Conservation (phyloP, 805 yeast species). For the Candida takata region DNA sequence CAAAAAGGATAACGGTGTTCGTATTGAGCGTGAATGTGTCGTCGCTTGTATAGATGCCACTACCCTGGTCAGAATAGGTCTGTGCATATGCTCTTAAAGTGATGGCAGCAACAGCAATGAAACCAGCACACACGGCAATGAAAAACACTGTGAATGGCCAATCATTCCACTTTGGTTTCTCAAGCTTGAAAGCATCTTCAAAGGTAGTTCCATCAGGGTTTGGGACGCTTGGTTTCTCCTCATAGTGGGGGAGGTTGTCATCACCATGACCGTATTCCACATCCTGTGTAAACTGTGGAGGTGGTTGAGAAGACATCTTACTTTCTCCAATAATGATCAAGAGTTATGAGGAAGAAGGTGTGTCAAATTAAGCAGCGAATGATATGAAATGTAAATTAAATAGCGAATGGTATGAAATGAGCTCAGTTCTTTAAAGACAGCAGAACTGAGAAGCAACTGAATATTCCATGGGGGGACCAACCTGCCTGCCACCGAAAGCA, state of each 20-base stretch:
- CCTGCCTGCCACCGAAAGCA: no score
- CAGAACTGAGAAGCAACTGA: no score
- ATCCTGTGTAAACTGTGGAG: slow-evolving; percentile 20
- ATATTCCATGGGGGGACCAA: no score
- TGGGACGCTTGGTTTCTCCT: slow-evolving; percentile 30
- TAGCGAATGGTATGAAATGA: no score
- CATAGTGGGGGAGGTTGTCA: slow-evolving; percentile 5
- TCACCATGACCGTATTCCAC: slow-evolving; percentile 14
- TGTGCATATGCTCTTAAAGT: slow-evolving; percentile 57
- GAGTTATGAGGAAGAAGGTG: background rate
- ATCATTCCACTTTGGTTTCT: slow-evolving; percentile 62
- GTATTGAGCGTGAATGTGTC: slow-evolving; percentile 64
- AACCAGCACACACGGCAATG: slow-evolving; percentile 48
- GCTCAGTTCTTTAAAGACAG: no score
- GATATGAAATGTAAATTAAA: no score
- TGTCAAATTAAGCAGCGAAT: no score
- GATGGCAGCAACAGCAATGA: slow-evolving; percentile 61
- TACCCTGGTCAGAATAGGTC: slow-evolving; percentile 50
- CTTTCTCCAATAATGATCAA: background rate
- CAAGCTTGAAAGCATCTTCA: slow-evolving; percentile 63
- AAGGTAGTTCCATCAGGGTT: slow-evolving; percentile 39
- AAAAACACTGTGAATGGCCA: slow-evolving; percentile 59
- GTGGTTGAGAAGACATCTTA: no score
- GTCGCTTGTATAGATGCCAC: slow-evolving; percentile 48
- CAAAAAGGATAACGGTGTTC: slow-evolving; percentile 64